Conservation (phyloP, 2,329 filamentous ascomycete species). For the Calonectria hongkongensis region DNA sequence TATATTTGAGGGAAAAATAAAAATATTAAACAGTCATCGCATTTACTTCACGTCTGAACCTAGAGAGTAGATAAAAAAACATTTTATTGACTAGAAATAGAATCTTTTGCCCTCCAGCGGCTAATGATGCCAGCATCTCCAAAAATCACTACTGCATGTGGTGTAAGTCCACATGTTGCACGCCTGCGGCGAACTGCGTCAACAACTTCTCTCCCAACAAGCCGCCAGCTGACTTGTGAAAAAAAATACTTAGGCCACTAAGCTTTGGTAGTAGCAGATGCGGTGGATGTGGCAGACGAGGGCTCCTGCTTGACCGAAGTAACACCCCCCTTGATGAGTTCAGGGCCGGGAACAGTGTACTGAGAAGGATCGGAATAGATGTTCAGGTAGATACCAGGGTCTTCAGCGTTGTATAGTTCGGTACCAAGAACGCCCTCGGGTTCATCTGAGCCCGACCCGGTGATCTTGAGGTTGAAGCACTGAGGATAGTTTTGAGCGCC, state of each 20-base stretch:
- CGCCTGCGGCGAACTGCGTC: background rate
- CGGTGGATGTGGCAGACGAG: conserved; percentile 52
- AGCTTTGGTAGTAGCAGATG: conserved; percentile 46
- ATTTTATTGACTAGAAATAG: background rate
- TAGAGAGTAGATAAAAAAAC: background rate
- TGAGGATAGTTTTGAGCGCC: conserved; percentile 73
- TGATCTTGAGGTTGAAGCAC: conserved; percentile 70
- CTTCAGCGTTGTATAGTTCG: conserved; percentile 59
- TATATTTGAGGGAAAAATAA: too few species aligned
- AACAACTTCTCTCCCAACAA: background rate
- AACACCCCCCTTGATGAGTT: conserved; percentile 51
- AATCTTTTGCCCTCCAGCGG: background rate
- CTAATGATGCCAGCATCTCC: conserved; percentile 19
- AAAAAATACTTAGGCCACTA: background rate
- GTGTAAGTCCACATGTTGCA: conserved; percentile 3
- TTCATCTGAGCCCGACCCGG: conserved; percentile 61
- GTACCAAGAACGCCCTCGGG: conserved; percentile 60
- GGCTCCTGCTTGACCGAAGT: conserved; percentile 53
- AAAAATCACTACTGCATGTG: background rate
- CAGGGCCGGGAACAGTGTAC: conserved; percentile 60
- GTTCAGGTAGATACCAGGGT: conserved; percentile 61
- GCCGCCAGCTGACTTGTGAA: background rate
- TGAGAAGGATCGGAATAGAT: conserved; percentile 55
- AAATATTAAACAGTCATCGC: background rate
- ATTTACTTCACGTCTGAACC: too few species aligned